phyloP scores from a whole-genome alignment of 1,139 yeast genomes.

The Candida sp. region DNA sequence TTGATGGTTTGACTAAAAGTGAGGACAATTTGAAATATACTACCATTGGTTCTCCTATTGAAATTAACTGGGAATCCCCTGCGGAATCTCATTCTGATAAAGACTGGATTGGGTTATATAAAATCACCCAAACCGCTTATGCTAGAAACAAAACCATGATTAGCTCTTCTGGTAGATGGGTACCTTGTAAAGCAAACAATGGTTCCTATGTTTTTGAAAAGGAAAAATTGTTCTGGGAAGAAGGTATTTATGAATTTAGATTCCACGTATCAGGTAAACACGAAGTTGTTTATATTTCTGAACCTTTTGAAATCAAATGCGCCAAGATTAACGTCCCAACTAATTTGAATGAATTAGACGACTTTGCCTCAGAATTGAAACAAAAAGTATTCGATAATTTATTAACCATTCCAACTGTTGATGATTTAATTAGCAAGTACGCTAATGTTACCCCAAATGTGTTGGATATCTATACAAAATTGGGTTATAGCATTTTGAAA shows the following conservation, averaged over 20 bases:
- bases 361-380: constrained; percentile 32
- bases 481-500: constrained; percentile 32
- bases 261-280: constrained; percentile 71
- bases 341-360: constrained; percentile 14
- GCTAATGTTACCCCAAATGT: constrained; percentile 26
- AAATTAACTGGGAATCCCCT: constrained; percentile 58
- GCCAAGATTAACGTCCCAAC: constrained; percentile 39
- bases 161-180: constrained; percentile 73
- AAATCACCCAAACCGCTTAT: constrained; percentile 57
- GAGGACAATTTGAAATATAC: constrained; percentile 19
- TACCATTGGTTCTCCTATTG: constrained; percentile 52
- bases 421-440: constrained; percentile 23
- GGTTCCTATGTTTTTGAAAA: constrained; percentile 56
- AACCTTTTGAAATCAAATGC: constrained; percentile 64
- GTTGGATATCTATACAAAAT: constrained; percentile 27
- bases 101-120: constrained; percentile 84
- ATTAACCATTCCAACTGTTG: constrained; percentile 21
- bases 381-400: constrained; percentile 29
- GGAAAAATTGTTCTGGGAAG: constrained; percentile 58
- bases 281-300: constrained; percentile 64
- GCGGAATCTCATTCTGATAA: constrained; percentile 27
- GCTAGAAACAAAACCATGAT: constrained; percentile 59
- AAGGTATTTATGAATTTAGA: constrained; percentile 74
- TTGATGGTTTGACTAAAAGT: constrained; percentile 17
- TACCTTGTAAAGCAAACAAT: constrained; percentile 38